Base-by-base conservation (phyloP, 805 yeast genomes). In the Clavispora vitiphila region DNA sequence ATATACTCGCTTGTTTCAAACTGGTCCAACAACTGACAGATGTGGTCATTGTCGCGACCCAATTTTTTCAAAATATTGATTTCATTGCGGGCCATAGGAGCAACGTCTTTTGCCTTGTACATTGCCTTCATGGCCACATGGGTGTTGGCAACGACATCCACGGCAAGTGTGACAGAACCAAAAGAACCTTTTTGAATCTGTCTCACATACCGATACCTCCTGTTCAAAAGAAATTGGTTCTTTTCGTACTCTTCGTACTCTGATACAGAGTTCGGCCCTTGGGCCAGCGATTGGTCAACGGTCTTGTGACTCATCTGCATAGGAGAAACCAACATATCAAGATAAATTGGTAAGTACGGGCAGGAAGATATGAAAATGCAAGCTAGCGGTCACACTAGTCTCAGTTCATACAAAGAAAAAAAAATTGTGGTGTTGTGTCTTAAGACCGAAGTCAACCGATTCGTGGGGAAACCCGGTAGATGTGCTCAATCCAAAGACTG, bases 151-250 rank as follows among this genome's bases (percentile, higher is more conserved):
- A 41, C 34, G 2, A 51, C 42, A 52, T 80, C 77, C 7, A 60
- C 42, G 1, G 82, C 83, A 38, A 76, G 66, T 2, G 80, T 64
- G 2, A 81, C 86, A 43, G 69, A 69, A 16, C 86, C 86, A 57
- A 78, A 81, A 2, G 84, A 71, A 4, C 86, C 86, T 27, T 67
- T 69, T 54, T 78, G 82, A 41, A 78, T 61, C 51, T 68, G 65
- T 16, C 60, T 54, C 26, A 77, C 44, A 43, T 68, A 71, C 38
- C 57, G 55, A 61, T 79, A 79, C 34, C 67, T 61, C 47, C 63
- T 55, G 16, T 59, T 58, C 26, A 77, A 56, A 12, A 64, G 50
- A 24, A 45, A 31, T 34, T 29, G 37, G 15, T 69, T 69, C 24
- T 58, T 57, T 49, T 72, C 77, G 51, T 71, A 74, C 25, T 61